A percentile compares a stretch with the other conserved stretches of the same genome.
Conservation (phyloP, 495 filamentous ascomycete genomes). For the Baudoinia panamericana region DNA sequence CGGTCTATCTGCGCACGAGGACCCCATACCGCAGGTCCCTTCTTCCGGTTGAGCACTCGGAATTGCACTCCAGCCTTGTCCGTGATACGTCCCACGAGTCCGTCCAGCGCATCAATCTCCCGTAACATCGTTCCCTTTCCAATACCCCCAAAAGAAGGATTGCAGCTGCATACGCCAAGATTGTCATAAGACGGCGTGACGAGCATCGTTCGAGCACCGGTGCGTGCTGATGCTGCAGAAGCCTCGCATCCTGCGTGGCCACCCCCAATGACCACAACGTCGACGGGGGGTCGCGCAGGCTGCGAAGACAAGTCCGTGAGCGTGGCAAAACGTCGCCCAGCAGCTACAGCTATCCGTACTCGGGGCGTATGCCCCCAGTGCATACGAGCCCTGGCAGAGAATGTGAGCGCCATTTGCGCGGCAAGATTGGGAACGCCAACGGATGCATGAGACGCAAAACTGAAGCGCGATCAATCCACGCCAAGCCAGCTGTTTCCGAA, state of each 20-base stretch:
- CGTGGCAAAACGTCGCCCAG: conserved; percentile 25
- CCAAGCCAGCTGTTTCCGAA: too few species aligned
- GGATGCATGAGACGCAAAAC: too few species aligned
- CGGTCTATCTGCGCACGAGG: conserved; percentile 94
- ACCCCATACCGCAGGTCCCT: conserved; percentile 94
- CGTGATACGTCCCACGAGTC: conserved; percentile 74
- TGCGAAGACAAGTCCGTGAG: conserved; percentile 20
- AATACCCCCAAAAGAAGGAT: conserved; percentile 93
- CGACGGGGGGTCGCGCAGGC: conserved; percentile 26
- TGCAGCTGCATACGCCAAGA: conserved; percentile 92
- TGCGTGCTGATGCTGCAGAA: conserved; percentile 80
- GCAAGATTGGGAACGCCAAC: too few species aligned
- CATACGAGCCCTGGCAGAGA: conserved; percentile 15
- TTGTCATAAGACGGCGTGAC: conserved; percentile 79
- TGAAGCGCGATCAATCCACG: too few species aligned
- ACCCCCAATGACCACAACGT: conserved; percentile 91
- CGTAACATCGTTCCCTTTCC: conserved; percentile 97
- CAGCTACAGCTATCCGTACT: conserved; percentile 25
- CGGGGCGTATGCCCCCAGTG: conserved; percentile 34
- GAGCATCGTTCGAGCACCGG: conserved; percentile 78
- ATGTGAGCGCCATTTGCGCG: conserved; percentile 15
- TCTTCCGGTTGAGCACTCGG: conserved; percentile 69
- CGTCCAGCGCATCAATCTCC: conserved; percentile 91
- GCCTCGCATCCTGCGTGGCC: conserved; percentile 94
- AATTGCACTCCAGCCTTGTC: conserved; percentile 94